Conservation (phyloP, 2,329 filamentous ascomycete species). For the Talaromyces albobiverticillius region DNA sequence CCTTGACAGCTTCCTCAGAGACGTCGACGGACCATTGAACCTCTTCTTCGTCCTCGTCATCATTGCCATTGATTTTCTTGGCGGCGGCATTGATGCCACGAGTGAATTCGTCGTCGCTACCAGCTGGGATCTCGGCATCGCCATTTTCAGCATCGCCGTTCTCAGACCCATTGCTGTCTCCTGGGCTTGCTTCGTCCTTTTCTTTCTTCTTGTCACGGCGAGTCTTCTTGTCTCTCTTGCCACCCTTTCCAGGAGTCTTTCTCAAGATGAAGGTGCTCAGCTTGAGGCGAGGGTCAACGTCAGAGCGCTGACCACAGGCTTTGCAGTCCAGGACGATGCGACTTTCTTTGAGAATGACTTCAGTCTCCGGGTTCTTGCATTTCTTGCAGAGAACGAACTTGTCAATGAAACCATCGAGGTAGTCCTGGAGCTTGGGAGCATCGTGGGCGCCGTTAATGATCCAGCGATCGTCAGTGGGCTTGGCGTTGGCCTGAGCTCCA, state of each 20-base stretch:
- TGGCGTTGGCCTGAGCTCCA: conserved; percentile 96
- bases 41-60: conserved; percentile 72
- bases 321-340: conserved; percentile 96
- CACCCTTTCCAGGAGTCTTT: conserved; percentile 85
- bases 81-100: conserved; percentile 68
- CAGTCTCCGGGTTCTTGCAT: conserved; percentile 99
- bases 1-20: conserved; percentile 91
- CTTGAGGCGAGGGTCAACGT: conserved; percentile 91
- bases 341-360: conserved; percentile 90
- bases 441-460: conserved; percentile 99
- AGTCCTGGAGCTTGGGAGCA: conserved; percentile 90
- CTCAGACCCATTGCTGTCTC: conserved; percentile 63
- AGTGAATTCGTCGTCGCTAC: conserved; percentile 88
- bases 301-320: conserved; percentile 89
- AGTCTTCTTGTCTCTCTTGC: conserved; percentile 96
- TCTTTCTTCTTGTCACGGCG: conserved; percentile 76
- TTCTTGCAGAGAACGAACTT: conserved; percentile 99
- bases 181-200: conserved; percentile 59
- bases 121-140: conserved; percentile 65
- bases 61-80: conserved; percentile 65
- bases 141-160: conserved; percentile 63
- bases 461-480: conserved; percentile 96
- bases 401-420: conserved; percentile 96
- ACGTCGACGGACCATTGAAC: conserved; percentile 90
- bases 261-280: conserved; percentile 96